Evolutionary conservation across 371 early-diverging fungal genomes (phyloP).

Genomic region (Mortierella sp.): DNA sequence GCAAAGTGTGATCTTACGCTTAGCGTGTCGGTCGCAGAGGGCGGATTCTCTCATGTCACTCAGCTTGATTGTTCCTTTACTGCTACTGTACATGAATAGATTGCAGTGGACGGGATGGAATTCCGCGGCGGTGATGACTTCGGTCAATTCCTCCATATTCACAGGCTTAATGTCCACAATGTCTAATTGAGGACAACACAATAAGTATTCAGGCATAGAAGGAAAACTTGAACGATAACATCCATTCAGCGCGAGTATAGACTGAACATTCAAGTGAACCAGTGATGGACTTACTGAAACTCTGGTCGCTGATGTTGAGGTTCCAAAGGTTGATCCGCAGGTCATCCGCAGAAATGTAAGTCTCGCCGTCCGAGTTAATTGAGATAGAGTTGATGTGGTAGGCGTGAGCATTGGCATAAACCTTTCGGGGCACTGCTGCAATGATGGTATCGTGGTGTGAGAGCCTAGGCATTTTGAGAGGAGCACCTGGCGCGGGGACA

Average conservation of each 20-base stretch:
- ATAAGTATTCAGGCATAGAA: not conserved
- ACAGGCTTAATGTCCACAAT: slow-evolving; percentile 99
- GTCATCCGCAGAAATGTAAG: slow-evolving; percentile 98
- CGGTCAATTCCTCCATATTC: slow-evolving; percentile 98
- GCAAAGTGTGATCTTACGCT: slow-evolving; percentile 74
- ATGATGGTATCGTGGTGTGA: slow-evolving; percentile 95
- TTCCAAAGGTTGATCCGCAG: slow-evolving; percentile 99
- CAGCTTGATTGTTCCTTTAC: slow-evolving; percentile 97
- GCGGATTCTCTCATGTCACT: slow-evolving; percentile 97
- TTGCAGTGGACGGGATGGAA: slow-evolving; percentile 97
- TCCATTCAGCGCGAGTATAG: not conserved
- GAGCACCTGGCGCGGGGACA: slow-evolving; percentile 55
- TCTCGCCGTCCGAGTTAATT: slow-evolving; percentile 96
- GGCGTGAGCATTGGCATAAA: slow-evolving; percentile 98
- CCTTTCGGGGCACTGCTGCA: slow-evolving; percentile 93
- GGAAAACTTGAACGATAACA: not conserved
- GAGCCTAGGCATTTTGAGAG: slow-evolving; percentile 85
- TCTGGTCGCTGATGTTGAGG: slow-evolving; percentile 94
- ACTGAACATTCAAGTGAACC: not conserved
- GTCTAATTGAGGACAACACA: slow-evolving; percentile 60
- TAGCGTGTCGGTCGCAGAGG: slow-evolving; percentile 93
- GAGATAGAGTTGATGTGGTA: slow-evolving; percentile 99
- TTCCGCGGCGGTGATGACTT: slow-evolving; percentile 99
- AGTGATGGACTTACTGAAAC: slow-evolving; percentile 79
- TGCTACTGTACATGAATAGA: slow-evolving; percentile 97